phyloP scores from a whole-genome alignment of 1,284 basidiomycete species.

The Tremellales sp. region DNA sequence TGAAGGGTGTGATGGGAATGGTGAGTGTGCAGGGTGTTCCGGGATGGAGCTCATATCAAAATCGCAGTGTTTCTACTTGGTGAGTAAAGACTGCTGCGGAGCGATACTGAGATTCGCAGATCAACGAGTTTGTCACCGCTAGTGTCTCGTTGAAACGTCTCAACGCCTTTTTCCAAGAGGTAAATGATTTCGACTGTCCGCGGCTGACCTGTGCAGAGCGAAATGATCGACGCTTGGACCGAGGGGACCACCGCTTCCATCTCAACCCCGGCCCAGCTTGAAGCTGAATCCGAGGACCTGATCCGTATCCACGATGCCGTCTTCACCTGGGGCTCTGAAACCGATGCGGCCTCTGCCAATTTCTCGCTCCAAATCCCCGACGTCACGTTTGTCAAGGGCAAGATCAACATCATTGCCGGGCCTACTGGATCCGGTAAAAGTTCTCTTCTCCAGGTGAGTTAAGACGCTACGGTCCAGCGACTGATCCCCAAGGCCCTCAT shows the following conservation, averaged over 20 bases:
- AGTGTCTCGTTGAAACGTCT: conserved; percentile 55
- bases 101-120: conserved; percentile 33
- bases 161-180: conserved; percentile 53
- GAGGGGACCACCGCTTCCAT: conserved; percentile 28
- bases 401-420: conserved; percentile 62
- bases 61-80: conserved; percentile 31
- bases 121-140: conserved; percentile 42
- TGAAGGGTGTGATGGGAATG: conserved; percentile 41
- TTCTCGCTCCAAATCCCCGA: conserved; percentile 56
- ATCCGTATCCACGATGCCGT: conserved; percentile 40
- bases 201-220: conserved; percentile 48
- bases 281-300: conserved; percentile 35
- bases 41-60: too few relatives aligned
- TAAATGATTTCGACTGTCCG: conserved; percentile 18
- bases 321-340: conserved; percentile 40
- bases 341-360: conserved; percentile 28
- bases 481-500: conserved; percentile 50
- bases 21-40: conserved; percentile 8
- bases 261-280: conserved; percentile 27
- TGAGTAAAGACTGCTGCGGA: conserved; percentile 9
- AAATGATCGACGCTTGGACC: conserved; percentile 55
- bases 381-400: conserved; percentile 56
- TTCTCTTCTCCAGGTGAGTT: conserved; percentile 40
- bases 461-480: not conserved
- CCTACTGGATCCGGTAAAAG: conserved; percentile 52